These are phyloP conservation scores for Amoebophrya sp. DNA, from an alignment of 169 alveolate genomes.

Conservation along the genomic window DNA sequence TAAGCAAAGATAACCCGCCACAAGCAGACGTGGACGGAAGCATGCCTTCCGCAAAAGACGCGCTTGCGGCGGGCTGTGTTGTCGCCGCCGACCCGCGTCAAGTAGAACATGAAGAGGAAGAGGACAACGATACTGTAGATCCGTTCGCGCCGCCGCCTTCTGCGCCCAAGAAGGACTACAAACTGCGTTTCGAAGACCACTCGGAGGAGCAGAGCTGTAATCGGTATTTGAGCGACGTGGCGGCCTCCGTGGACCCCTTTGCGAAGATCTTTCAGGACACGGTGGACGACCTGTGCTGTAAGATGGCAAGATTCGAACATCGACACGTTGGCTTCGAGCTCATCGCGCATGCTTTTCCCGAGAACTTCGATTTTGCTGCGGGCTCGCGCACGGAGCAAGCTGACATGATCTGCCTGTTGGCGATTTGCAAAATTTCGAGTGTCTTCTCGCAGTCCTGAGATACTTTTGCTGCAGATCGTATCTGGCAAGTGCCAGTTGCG, in stretches of 20 bases:
- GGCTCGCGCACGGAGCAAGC: background rate
- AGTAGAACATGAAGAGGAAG: too few species aligned
- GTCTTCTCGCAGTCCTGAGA: too few species aligned
- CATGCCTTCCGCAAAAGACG: too few species aligned
- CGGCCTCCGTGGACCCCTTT: background rate
- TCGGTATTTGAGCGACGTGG: background rate
- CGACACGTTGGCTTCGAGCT: background rate
- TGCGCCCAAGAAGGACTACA: too few species aligned
- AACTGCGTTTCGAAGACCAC: background rate
- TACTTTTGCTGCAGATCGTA: too few species aligned
- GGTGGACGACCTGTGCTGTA: background rate
- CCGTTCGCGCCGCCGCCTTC: too few species aligned
- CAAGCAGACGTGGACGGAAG: too few species aligned
- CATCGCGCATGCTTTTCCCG: background rate
- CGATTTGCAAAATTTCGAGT: background rate
- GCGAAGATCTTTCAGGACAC: background rate
- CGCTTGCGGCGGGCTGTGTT: too few species aligned
- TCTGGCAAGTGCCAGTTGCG: too few species aligned
- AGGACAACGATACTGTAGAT: too few species aligned
- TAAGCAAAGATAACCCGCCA: too few species aligned
- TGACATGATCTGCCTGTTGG: constrained; percentile 10
- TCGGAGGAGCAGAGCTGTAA: background rate
- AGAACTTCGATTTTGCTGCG: background rate
- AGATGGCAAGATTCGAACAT: background rate
- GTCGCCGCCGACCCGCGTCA: too few species aligned